These are phyloP conservation scores for Boletus pseudopeckii DNA, from an alignment of 768 basidiomycete species.

Conservation along the genomic window DNA sequence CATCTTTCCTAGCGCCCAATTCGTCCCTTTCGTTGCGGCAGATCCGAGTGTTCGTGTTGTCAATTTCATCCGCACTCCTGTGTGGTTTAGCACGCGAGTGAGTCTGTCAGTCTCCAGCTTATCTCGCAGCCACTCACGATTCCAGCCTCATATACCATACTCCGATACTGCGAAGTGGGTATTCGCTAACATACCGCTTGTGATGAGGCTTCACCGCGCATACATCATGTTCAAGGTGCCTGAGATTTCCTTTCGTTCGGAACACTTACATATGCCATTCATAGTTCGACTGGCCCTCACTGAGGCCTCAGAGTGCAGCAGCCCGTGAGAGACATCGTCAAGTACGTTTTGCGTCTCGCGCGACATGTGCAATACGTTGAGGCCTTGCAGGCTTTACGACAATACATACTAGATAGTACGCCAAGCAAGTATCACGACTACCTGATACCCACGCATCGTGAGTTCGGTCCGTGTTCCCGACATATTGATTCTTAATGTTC, in stretches of 20 bases:
- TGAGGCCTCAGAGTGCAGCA: slow-evolving; percentile 9
- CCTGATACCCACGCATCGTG: slow-evolving; percentile 53
- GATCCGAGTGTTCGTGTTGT: slow-evolving; percentile 51
- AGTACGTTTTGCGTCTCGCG: background rate
- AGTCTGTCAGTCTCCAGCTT: slow-evolving; percentile 6
- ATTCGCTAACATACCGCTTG: slow-evolving; percentile 51
- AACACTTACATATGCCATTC: background rate
- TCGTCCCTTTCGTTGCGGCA: slow-evolving; percentile 50
- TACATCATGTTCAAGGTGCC: slow-evolving; percentile 46
- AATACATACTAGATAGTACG: slow-evolving; percentile 46
- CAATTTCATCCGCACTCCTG: slow-evolving; percentile 59
- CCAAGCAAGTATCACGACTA: slow-evolving; percentile 46
- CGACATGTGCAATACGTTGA: background rate
- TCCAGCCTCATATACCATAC: slow-evolving; percentile 35
- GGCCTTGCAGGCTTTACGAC: slow-evolving; percentile 34
- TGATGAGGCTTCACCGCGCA: slow-evolving; percentile 50
- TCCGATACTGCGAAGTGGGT: slow-evolving; percentile 44
- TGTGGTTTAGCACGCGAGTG: slow-evolving; percentile 58
- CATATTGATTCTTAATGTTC: background rate
- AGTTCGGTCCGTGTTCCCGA: slow-evolving; percentile 9
- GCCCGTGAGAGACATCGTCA: slow-evolving; percentile 11
- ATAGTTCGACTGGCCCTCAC: slow-evolving; percentile 20
- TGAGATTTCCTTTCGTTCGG: background rate
- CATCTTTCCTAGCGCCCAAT: slow-evolving; percentile 48
- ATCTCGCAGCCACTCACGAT: slow-evolving; percentile 29